Percentiles rank a stretch among this genome's conserved stretches.
phyloP scores from a whole-genome alignment of 192 early-diverging fungal genomes.

The Endogone sp. region DNA sequence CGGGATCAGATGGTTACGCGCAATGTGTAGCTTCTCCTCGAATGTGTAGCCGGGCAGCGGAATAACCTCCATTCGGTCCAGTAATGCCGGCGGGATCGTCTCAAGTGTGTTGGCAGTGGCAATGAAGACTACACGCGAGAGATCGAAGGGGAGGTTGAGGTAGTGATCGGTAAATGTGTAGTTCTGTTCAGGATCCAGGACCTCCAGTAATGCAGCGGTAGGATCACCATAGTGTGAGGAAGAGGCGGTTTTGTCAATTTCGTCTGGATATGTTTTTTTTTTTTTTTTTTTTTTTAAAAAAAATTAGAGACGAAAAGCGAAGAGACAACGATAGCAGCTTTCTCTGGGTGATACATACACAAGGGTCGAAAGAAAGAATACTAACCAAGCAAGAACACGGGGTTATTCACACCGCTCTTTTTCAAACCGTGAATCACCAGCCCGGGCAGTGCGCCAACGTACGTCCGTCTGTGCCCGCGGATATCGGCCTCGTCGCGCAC shows the following conservation, averaged over 20 bases:
- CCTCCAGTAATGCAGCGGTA: constrained; percentile 76
- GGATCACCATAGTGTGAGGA: constrained; percentile 70
- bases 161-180: constrained; percentile 79
- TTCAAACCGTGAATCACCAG: constrained; percentile 70
- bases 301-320: background rate
- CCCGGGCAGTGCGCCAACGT: constrained; percentile 84
- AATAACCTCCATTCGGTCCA: constrained; percentile 86
- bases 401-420: constrained; percentile 71
- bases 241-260: constrained; percentile 79
- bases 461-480: constrained; percentile 82
- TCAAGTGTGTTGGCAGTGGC: constrained; percentile 78
- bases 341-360: too few species aligned
- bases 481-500: constrained; percentile 88
- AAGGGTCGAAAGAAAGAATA: background rate
- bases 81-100: constrained; percentile 70
- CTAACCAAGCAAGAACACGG: constrained; percentile 69
- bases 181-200: constrained; percentile 87
- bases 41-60: constrained; percentile 76
- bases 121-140: constrained; percentile 74
- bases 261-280: too few species aligned
- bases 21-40: constrained; percentile 80
- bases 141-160: constrained; percentile 62
- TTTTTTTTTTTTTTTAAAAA: constrained; percentile 4
- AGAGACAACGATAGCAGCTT: background rate
- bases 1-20: constrained; percentile 65